Base-by-base conservation (phyloP, 1,284 basidiomycete species). In the Pseudomicrostroma phylloplanum region DNA sequence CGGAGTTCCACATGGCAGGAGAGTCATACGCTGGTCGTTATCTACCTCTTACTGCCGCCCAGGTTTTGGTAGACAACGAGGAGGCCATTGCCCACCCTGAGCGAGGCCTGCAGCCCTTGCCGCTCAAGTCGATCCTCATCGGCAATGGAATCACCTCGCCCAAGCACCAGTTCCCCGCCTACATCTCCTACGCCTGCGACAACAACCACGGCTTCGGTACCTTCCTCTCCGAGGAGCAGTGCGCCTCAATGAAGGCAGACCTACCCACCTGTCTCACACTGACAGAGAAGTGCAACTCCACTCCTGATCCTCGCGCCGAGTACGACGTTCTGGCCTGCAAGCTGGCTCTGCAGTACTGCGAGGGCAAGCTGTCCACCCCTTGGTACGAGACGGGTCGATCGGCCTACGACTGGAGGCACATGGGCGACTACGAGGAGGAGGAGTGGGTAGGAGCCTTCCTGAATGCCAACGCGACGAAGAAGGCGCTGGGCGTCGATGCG, bases 131-230 rank as follows among this genome's bases (percentile, higher is more conserved):
- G 21, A 67, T 78, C 13, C 54, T 77, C 55, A 78, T 78, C 58
- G 76, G 77, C n/a, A 79, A 79, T 58, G 77, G 77, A 6, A 71
- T 77, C 64, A 77, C 77, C 25, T 70, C 67, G 19, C 77, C 77
- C 21, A 57, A 68, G 49, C 65, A 73, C 58, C 73, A 75, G 59
- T 76, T 66, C 65, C 68, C 67, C 6, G 76, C 77, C 8, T 76
- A 75, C 53, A 65, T 72, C 54, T 62, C 72, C 40, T 79, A 75
- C 42, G 70, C 77, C 1, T 79, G 77, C 58, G 70, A 74, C 40
- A 65, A 70, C 62, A 60, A 60, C 2, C 69, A 69, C 26, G 74
- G 72, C 12, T 56, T 60, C 26, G 65, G 71, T 0, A 23, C 71
- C 11, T 71, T 79, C 48, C 51, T 75, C 21, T 57, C 65, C 51